Percentiles rank a stretch among this genome's conserved stretches.
Evolutionary conservation across 768 basidiomycete species (phyloP).

Genomic region (Gymnopilus dilepis): DNA sequence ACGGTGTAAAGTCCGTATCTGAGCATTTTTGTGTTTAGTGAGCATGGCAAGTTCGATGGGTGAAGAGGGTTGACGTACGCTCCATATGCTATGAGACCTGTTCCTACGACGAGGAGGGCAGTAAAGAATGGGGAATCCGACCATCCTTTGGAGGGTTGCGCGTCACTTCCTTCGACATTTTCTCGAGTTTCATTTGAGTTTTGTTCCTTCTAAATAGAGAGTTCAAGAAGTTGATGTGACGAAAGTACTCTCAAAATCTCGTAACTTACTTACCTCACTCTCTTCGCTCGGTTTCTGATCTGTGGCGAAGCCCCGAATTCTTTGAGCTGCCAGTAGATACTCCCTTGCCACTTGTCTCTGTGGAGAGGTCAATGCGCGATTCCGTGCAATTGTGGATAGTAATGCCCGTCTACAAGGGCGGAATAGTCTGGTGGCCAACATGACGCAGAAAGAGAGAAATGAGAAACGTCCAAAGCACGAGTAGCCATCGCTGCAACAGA

Average conservation of each 20-base stretch:
- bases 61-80: slow-evolving; percentile 26
- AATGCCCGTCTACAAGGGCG: neutral
- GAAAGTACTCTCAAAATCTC: too few relatives aligned
- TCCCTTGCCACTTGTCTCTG: neutral
- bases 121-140: slow-evolving; percentile 29
- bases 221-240: too few relatives aligned
- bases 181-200: neutral
- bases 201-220: too few relatives aligned
- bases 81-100: slow-evolving; percentile 39
- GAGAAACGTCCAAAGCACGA: neutral
- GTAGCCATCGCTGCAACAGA: neutral
- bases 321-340: neutral
- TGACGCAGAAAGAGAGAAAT: neutral
- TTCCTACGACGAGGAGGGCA: slow-evolving; percentile 35
- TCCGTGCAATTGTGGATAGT: neutral
- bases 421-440: neutral
- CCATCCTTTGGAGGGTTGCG: neutral
- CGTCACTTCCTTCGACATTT: neutral
- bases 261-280: neutral
- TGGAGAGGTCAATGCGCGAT: neutral
- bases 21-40: neutral
- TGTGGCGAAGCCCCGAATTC: neutral
- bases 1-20: slow-evolving; percentile 29
- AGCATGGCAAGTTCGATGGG: neutral
- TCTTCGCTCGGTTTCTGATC: neutral